Base-by-base conservation (phyloP, 2,329 filamentous ascomycete genomes). In the Fusarium nematophilum region DNA sequence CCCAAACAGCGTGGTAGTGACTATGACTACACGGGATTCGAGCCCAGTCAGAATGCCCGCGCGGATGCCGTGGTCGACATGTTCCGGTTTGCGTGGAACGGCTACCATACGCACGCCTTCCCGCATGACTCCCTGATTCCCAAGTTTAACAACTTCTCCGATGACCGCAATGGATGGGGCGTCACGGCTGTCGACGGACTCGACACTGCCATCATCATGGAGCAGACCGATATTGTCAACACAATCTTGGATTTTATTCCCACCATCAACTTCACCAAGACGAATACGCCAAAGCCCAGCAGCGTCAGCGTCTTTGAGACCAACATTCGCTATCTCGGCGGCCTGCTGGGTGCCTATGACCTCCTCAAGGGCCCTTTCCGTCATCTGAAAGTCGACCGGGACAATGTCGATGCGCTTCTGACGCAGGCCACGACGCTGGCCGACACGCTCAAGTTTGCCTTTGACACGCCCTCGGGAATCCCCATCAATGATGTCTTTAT, bases 341-440 rank as follows among this genome's bases (percentile, higher is more conserved):
- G 82, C 1, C 72, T 85, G 5, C 63, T 85, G 10, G 71, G 79
- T 3, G 81, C 82, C 0, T 81, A 83, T 53, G 81, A 84, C 49
- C 71, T 85, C 30, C 81, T 79, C 58, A 70, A 72, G 8, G 77
- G 81, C 33, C 55, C 45, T 0, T 57, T 58, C 15, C 18, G 17
- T 5, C 55, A 58, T 13, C 55, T 58, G 17, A 58, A 69, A 4
- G 67, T 74, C 7, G 72, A 85, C 5, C 71, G 83, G 34, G 59
- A 69, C 9, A 85, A 85, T 64, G 80, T 82, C 0, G 59, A 76
- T 18, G 80, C 83, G 66, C 71, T 85, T 1, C 86, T 14, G 80
- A 82, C 62, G 71, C 77, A 46, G 82, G 79, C 7, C 83, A 85
- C 56, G 79, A 85, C 68, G 83, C 81, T 95, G 89, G 89, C 90